Percentiles rank a stretch among this genome's conserved stretches.
These are phyloP conservation scores for Xylaria sp. DNA, from an alignment of 2,329 filamentous ascomycete species.

Conservation along the genomic window DNA sequence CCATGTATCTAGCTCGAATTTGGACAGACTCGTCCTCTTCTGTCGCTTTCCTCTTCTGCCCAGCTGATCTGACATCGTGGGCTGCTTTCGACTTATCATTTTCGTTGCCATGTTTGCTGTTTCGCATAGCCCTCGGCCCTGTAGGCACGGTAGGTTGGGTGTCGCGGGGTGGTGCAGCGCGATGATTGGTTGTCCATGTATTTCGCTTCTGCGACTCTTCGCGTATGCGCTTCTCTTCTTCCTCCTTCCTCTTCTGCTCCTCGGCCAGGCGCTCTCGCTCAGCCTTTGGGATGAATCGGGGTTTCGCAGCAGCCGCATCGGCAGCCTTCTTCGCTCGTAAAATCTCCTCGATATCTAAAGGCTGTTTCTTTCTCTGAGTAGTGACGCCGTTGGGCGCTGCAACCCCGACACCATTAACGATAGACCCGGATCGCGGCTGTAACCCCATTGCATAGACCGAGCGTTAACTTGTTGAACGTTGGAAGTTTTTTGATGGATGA, in stretches of 20 bases:
- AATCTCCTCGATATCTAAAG: slow-evolving; percentile 86
- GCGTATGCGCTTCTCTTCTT: slow-evolving; percentile 59
- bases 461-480: slow-evolving; percentile 12
- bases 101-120: slow-evolving; percentile 50
- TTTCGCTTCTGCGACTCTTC: slow-evolving; percentile 49
- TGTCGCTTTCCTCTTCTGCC: slow-evolving; percentile 45
- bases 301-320: slow-evolving; percentile 85
- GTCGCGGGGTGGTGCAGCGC: slow-evolving; percentile 40
- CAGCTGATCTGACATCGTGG: slow-evolving; percentile 38
- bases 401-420: slow-evolving; percentile 32
- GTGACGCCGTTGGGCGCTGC: slow-evolving; percentile 28
- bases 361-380: slow-evolving; percentile 52
- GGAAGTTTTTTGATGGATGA: not conserved
- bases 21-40: slow-evolving; percentile 79
- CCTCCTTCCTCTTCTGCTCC: slow-evolving; percentile 76
- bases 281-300: slow-evolving; percentile 82
- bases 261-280: slow-evolving; percentile 76
- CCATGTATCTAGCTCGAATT: slow-evolving; percentile 87
- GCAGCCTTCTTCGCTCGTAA: slow-evolving; percentile 86
- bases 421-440: slow-evolving; percentile 43
- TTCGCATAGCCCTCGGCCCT: slow-evolving; percentile 76
- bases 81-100: slow-evolving; percentile 54
- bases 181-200: slow-evolving; percentile 47
- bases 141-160: slow-evolving; percentile 66
- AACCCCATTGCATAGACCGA: slow-evolving; percentile 43